Evolutionary conservation across 2,329 filamentous ascomycete species (phyloP).

Genomic region (Diaporthe citri): DNA sequence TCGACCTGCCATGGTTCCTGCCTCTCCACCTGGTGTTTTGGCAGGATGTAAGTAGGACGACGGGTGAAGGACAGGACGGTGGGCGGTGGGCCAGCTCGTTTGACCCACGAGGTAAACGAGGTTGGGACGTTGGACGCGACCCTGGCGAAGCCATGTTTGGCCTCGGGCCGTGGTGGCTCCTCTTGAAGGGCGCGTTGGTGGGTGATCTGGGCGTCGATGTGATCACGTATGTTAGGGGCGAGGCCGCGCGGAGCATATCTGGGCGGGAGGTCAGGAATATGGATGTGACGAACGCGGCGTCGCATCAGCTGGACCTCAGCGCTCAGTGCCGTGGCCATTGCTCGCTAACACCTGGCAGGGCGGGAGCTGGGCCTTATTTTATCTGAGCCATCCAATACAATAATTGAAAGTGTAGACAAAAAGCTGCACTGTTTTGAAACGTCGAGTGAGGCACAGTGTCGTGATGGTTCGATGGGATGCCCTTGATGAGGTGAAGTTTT

Average conservation of each 20-base stretch:
- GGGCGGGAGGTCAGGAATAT: conserved; percentile 38
- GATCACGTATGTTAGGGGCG: conserved; percentile 20
- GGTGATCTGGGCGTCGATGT: conserved; percentile 26
- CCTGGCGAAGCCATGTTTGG: not conserved
- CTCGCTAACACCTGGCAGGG: not conserved
- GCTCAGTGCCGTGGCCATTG: conserved; percentile 31
- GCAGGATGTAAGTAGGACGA: conserved; percentile 37
- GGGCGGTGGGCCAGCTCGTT: conserved; percentile 34
- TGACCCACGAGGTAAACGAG: conserved; percentile 21
- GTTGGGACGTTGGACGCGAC: not conserved
- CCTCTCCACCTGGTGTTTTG: not conserved
- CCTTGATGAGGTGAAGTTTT: not conserved
- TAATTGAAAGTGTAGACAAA: rapidly evolving
- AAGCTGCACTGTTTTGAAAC: no score
- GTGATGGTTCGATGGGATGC: not conserved
- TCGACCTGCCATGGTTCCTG: conserved; percentile 33
- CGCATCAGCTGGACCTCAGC: conserved; percentile 31
- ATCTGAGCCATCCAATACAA: not conserved
- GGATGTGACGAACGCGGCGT: conserved; percentile 37
- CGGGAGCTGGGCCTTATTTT: not conserved
- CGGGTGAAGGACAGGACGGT: conserved; percentile 39
- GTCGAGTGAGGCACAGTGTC: no score
- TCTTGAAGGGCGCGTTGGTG: not conserved
- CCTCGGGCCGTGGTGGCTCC: not conserved
- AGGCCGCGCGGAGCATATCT: conserved; percentile 28